Evolutionary conservation across 208 protist genomes (phyloP), one percentile per base, ranked within the genome.

Genomic region (Wallacemonas sp.): DNA sequence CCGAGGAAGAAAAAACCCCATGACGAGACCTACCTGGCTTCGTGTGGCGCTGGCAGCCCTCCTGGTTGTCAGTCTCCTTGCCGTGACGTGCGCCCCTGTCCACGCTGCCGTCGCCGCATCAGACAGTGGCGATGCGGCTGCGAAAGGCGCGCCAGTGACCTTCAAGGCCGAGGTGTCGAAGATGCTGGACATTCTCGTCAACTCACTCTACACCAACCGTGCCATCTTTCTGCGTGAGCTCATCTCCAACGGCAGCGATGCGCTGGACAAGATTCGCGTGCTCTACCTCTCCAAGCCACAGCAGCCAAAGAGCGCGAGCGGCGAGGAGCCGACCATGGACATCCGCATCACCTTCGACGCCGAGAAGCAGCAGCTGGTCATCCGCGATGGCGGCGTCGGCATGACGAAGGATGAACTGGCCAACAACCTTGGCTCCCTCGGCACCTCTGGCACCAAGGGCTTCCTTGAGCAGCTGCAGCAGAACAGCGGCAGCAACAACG

Each of bases 181-280:
- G 80, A 91, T 99, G 80, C 92, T 99, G 52, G 92, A 99, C 66
- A 99, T 99, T 56, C 93, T 99, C 36, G 99, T 99, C 64, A 98
- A 99, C 81, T 99, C 96, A 21, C 92, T 99, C 34, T 99, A 99
- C 93, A 98, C 97, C 9, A 99, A 99, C 81, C 98, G 97, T 48
- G 97, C 99, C 46, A 98, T 99, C 69, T 99, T 99, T 76, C 78
- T 99, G 11, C 96, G 99, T 54, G 99, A 99, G 92, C 80, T 99
- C 43, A 99, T 99, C 70, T 99, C 98, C 21, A 99, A 99, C 86
- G 99, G 96, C 11, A 98, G 96, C 49, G 99, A 99, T 72, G 99
- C 99, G 4, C 85, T 99, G 1, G 98, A 99, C 80, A 99, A 99
- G 91, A 99, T 99, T 64, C 92, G 99, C 46, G 98, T 99, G 83